Percentiles rank a stretch among this genome's conserved stretches.
These are phyloP conservation scores for Carex littledalei DNA, from an alignment of 176 grass and related monocot species.

Conservation along the genomic window DNA sequence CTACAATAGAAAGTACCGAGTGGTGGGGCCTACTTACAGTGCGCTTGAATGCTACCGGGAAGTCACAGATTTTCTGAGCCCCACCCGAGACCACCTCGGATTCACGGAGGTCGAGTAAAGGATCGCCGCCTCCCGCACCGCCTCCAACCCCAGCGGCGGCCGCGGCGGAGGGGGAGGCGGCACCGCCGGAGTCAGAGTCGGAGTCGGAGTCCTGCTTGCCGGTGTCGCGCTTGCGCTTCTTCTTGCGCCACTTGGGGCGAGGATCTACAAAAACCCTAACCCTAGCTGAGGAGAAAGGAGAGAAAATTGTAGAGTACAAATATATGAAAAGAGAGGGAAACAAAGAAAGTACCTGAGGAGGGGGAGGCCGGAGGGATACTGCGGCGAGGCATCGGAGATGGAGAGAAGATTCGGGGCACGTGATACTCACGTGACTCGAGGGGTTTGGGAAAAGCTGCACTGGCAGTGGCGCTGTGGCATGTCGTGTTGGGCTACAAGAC, in stretches of 20 bases:
- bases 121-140: slow-evolving; percentile 26
- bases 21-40: slow-evolving; percentile 55
- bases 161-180: slow-evolving; percentile 26
- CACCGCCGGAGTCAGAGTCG: slow-evolving; percentile 32
- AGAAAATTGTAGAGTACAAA: background rate
- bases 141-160: slow-evolving; percentile 20
- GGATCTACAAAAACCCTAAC: slow-evolving; percentile 57
- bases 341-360: slow-evolving; percentile 53
- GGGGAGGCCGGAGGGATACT: slow-evolving; percentile 36
- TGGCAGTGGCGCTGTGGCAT: slow-evolving; percentile 20
- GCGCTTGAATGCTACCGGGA: slow-evolving; percentile 52
- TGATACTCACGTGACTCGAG: slow-evolving; percentile 23
- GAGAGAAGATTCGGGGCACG: slow-evolving; percentile 28
- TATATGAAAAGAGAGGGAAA: background rate
- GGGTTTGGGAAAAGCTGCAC: slow-evolving; percentile 10
- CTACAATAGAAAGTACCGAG: slow-evolving; percentile 54
- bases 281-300: slow-evolving; percentile 8
- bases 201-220: slow-evolving; percentile 34
- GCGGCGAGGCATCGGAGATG: slow-evolving; percentile 61
- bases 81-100: slow-evolving; percentile 56
- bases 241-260: slow-evolving; percentile 77
- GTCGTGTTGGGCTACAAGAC: slow-evolving; percentile 14
- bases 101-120: slow-evolving; percentile 51
- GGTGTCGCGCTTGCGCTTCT: slow-evolving; percentile 65
- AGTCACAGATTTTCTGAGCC: slow-evolving; percentile 43